Base-by-base conservation (phyloP, 345 rosid genomes). In the Camelina hispida region DNA sequence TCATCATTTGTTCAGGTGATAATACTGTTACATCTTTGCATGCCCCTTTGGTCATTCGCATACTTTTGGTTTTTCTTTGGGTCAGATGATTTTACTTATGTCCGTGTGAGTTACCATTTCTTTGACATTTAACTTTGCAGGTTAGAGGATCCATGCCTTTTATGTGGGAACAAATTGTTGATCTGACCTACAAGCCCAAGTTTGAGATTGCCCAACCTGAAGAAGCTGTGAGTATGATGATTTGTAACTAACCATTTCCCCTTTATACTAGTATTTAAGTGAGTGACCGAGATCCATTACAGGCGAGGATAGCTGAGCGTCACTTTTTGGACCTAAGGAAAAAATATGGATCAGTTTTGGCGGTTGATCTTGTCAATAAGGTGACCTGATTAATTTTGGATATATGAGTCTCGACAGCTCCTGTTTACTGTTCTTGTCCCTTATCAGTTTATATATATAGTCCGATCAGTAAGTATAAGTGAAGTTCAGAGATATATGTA, bases 71-170 rank as follows among this genome's bases (percentile, higher is more conserved):
- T 17, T 17, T 18, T 7, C 2, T 57, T 16, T n/a, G 1, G 6
- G 13, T 57, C 42, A 30, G 13, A 30, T 14, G 37, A 61, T 40
- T 61, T 61, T 20, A 38, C 62, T 12, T 61, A 25, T 25, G 48
- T 15, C 20, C 38, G 47, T 25, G 54, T 28, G 53, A 40, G 6
- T 22, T 64, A 16, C 47, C 28, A 35, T 56, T 46, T 46, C 34
- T 17, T 64, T 32, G 37, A 66, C 2, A 22, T 2, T 20, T 20
- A 28, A 55, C 74, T 61, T 80, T 47, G 20, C 80, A 95, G 99
- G 62, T 92, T 57, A 88, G 99, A 53, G 99, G 99, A 9, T 95
- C 97, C 78, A 95, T 95, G 57, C 99, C 99, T 35, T 88, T 95
- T 71, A 67, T 75, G 53, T 95, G 99, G 99, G 96, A 95, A 84